These are phyloP conservation scores for Boletus coccyginus DNA, from an alignment of 768 basidiomycete genomes.

Conservation along the genomic window DNA sequence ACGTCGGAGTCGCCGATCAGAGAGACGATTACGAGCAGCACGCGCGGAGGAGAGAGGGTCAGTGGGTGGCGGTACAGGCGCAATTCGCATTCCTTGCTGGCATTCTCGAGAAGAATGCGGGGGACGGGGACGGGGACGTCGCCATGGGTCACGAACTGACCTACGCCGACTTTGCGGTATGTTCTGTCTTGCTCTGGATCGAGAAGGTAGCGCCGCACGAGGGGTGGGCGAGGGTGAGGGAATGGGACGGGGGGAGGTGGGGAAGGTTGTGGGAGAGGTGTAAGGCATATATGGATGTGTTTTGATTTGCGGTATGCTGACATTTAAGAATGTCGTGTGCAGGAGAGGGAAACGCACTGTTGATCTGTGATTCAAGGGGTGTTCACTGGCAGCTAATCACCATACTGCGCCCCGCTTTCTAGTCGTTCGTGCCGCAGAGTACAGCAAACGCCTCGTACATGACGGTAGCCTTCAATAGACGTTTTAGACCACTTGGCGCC, in stretches of 20 bases:
- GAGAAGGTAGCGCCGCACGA: slow-evolving; percentile 71
- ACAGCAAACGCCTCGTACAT: not conserved
- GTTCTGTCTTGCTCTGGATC: slow-evolving; percentile 72
- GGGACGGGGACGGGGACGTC: slow-evolving; percentile 61
- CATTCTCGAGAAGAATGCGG: slow-evolving; percentile 65
- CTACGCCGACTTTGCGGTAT: slow-evolving; percentile 74
- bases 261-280: slow-evolving; percentile 59
- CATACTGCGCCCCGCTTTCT: not conserved
- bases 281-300: slow-evolving; percentile 65
- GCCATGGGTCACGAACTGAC: slow-evolving; percentile 63
- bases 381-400: not conserved
- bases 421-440: not conserved
- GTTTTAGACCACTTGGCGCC: no score
- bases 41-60: slow-evolving; percentile 53
- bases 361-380: not conserved
- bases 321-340: not conserved
- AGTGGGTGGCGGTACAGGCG: slow-evolving; percentile 61
- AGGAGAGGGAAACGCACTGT: not conserved
- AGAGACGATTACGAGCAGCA: not conserved
- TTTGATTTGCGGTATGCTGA: slow-evolving; percentile 29
- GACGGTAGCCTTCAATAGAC: not conserved
- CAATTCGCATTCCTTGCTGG: slow-evolving; percentile 64
- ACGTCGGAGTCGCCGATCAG: slow-evolving; percentile 5
- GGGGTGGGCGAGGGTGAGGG: slow-evolving; percentile 64
- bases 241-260: slow-evolving; percentile 74